phyloP scores from a whole-genome alignment of 768 basidiomycete genomes.

The Kwoniella europaea region DNA sequence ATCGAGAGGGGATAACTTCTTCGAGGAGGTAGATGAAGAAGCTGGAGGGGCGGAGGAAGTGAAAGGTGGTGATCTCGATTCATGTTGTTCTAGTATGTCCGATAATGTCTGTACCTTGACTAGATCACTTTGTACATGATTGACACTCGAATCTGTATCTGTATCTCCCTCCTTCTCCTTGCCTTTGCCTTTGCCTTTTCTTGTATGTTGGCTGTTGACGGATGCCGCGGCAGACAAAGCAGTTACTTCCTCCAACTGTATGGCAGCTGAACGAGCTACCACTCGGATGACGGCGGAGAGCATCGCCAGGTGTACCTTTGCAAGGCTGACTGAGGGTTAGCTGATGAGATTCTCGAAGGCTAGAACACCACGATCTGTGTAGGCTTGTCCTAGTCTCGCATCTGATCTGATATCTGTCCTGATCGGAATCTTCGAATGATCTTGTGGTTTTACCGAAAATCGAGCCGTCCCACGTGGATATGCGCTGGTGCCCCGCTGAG shows the following conservation, averaged over 20 bases:
- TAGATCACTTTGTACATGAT: background rate
- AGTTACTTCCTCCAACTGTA: conserved; percentile 51
- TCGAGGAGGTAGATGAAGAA: background rate
- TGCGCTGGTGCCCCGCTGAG: background rate
- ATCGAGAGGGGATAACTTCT: conserved; percentile 10
- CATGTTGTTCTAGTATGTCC: conserved; percentile 9
- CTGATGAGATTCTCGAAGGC: background rate
- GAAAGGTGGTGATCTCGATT: background rate
- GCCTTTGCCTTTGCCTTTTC: conserved; percentile 3
- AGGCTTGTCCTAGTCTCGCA: too few relatives aligned
- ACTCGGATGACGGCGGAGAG: conserved; percentile 43
- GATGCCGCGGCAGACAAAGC: conserved; percentile 20
- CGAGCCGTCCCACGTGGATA: background rate
- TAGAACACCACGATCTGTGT: background rate
- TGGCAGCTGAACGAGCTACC: conserved; percentile 41
- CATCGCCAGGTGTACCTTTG: conserved; percentile 17
- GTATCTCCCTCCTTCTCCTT: conserved; percentile 10
- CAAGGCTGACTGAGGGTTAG: background rate
- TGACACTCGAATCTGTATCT: background rate
- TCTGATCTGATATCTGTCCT: too few relatives aligned
- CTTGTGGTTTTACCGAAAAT: background rate
- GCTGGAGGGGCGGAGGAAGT: background rate
- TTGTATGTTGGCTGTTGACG: conserved; percentile 5
- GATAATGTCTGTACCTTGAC: conserved; percentile 5
- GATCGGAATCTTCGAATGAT: background rate